Evolutionary conservation across 495 filamentous ascomycete genomes (phyloP).

Genomic region (Xanthoparmelia taractica): DNA sequence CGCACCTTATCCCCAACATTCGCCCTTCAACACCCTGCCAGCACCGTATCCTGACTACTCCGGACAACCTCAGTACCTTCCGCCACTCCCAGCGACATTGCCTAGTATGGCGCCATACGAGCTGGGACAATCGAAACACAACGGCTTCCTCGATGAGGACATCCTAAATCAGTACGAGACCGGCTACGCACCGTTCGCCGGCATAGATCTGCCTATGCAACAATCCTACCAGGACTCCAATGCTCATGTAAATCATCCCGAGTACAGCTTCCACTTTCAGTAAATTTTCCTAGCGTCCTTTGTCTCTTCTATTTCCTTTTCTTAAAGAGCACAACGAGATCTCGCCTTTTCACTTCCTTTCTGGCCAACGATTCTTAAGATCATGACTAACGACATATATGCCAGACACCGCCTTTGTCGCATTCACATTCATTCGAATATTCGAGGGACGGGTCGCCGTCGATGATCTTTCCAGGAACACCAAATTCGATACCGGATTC

Average conservation of each 20-base stretch:
- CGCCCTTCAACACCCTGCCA: constrained; percentile 59
- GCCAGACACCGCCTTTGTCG: constrained; percentile 79
- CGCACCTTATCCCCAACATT: constrained; percentile 52
- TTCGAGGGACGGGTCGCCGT: constrained; percentile 55
- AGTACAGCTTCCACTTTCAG: constrained; percentile 29
- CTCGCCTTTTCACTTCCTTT: constrained; percentile 1
- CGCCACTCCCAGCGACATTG: constrained; percentile 53
- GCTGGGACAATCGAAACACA: constrained; percentile 53
- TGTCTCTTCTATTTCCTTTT: constrained; percentile 16
- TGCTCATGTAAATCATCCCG: constrained; percentile 57
- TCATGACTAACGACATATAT: constrained; percentile 27
- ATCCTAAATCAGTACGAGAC: constrained; percentile 65
- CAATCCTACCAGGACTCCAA: constrained; percentile 56
- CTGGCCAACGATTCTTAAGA: constrained; percentile 8
- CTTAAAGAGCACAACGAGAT: not conserved
- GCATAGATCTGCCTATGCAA: constrained; percentile 60
- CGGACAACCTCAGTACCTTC: constrained; percentile 54
- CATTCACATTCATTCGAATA: constrained; percentile 75
- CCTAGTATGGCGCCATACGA: constrained; percentile 59
- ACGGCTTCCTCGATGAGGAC: constrained; percentile 49
- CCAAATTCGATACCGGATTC: constrained; percentile 62
- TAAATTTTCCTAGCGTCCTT: constrained; percentile 5
- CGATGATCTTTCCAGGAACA: constrained; percentile 57
- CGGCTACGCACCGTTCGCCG: constrained; percentile 66
- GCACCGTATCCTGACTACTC: constrained; percentile 49